These are phyloP conservation scores for Solanum hybrid DNA, from an alignment of 305 asterid genomes.

Conservation along the genomic window DNA sequence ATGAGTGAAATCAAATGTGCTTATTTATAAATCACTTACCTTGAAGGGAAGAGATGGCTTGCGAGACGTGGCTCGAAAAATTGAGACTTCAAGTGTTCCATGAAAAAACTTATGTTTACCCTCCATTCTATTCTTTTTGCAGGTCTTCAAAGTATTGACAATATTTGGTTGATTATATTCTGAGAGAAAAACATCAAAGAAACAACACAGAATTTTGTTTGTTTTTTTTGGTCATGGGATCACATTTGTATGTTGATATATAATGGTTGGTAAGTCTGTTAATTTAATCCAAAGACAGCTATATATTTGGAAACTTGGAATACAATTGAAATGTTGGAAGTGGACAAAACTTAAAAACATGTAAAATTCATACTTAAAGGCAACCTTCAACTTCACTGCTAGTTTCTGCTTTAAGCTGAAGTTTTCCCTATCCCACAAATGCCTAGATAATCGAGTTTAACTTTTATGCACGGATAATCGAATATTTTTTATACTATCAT, in stretches of 20 bases:
- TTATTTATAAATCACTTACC: constrained; percentile 17
- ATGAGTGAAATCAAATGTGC: not conserved
- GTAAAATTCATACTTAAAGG: constrained; percentile 42
- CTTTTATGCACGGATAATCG: not conserved
- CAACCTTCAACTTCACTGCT: constrained; percentile 30
- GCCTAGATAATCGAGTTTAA: not conserved
- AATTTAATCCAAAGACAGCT: constrained; percentile 4
- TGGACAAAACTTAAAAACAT: constrained; percentile 38
- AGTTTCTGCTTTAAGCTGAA: constrained; percentile 61
- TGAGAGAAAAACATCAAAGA: not conserved
- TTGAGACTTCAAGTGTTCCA: constrained; percentile 86
- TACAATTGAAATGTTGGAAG: constrained; percentile 16
- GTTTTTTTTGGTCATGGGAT: not conserved
- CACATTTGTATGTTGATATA: constrained; percentile 10
- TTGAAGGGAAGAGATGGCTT: constrained; percentile 35
- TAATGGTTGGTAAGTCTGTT: constrained; percentile 27
- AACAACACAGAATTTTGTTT: not conserved
- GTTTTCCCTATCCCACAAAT: constrained; percentile 16
- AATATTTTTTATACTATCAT: not conserved
- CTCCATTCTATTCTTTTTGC: constrained; percentile 26
- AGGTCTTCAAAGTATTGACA: not conserved
- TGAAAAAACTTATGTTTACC: constrained; percentile 48
- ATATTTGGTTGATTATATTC: not conserved
- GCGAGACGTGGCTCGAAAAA: constrained; percentile 53
- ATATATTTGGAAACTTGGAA: constrained; percentile 27